Percentiles rank a stretch among this genome's conserved stretches.
These are phyloP conservation scores for Calonectria hawksworthii DNA, from an alignment of 2,329 filamentous ascomycete species.

Conservation along the genomic window DNA sequence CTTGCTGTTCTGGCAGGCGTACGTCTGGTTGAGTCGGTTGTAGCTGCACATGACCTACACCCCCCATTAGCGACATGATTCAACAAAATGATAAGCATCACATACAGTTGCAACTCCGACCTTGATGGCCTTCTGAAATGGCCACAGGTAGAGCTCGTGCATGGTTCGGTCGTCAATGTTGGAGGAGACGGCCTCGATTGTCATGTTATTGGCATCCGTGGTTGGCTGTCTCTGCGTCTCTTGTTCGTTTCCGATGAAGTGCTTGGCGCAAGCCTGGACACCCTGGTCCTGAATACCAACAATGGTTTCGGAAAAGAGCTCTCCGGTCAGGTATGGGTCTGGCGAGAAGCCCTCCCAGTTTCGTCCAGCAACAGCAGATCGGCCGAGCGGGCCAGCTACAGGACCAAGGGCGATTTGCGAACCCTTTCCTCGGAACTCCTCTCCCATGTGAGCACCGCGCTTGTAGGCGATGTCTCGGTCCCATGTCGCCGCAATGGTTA, in stretches of 20 bases:
- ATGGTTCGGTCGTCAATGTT: constrained; percentile 71
- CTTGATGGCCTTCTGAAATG: constrained; percentile 44
- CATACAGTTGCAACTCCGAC: constrained; percentile 46
- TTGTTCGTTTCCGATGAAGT: constrained; percentile 51
- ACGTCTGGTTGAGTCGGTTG: constrained; percentile 62
- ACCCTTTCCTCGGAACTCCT: constrained; percentile 69
- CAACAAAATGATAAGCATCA: too few species aligned
- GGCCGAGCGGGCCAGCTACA: constrained; percentile 77
- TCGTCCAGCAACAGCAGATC: constrained; percentile 78
- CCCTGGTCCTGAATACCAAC: constrained; percentile 48
- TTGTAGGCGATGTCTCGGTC: constrained; percentile 66
- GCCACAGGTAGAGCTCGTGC: constrained; percentile 60
- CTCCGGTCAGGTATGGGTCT: constrained; percentile 79
- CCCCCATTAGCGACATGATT: background rate
- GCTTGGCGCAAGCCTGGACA: constrained; percentile 51
- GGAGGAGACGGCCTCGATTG: constrained; percentile 42
- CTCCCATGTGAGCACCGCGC: constrained; percentile 66
- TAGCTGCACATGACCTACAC: constrained; percentile 56
- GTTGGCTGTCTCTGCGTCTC: constrained; percentile 43
- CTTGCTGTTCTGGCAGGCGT: constrained; percentile 64
- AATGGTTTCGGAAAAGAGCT: background rate
- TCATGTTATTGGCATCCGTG: constrained; percentile 31
- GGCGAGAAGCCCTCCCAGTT: constrained; percentile 83
- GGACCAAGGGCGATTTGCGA: constrained; percentile 81
- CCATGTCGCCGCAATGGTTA: constrained; percentile 66